Base-by-base conservation (phyloP, 441 rosid genomes). In the Biscutella laevigata region DNA sequence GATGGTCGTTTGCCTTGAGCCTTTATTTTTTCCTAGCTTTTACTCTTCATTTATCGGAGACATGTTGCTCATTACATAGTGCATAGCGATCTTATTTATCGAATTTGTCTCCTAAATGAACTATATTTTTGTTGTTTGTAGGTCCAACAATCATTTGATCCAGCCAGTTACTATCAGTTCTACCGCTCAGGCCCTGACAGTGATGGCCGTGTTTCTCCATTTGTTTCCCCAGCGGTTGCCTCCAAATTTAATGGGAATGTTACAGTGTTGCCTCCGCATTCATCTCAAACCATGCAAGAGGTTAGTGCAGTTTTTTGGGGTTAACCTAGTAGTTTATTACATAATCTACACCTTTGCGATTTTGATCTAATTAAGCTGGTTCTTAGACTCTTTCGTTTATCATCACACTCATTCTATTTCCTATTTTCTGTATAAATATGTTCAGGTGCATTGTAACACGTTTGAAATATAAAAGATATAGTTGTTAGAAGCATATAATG, bases 71-170 rank as follows among this genome's bases (percentile, higher is more conserved):
- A 33, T 12, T 61, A 29, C 32, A 37, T 25, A 42, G 47, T 54
- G 46, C 40, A 29, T 53, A 22, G 30, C 26, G 26, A 45, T 35
- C 28, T 25, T 35, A 14, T 54, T 46, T 64, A n/a, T n/a, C 42
- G 20, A 47, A 17, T 43, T 61, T 51, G 26, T 43, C 45, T 59
- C 54, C 42, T 35, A 48, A 68, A 42, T 58, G 55, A 45, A 30
- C 29, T 61, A 16, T 54, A 68, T 20, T 60, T 73, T 65, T 60
- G 37, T 54, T 63, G 56, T 54, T 68, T 70, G 57, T 64, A 82
- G 90, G 82, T 83, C 54, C 94, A 72, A 51, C 98, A 83, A 62
- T 84, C 94, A 39, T 74, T 80, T 78, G 98, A 91, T 77, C 79
- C 95, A 52, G 59, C 90, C 20, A 78, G 78, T 70, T 87, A 78